Percentiles rank a stretch among this genome's conserved stretches.
These are phyloP conservation scores for Coix lacrymajobi DNA, from an alignment of 176 grass and related monocot species.

Conservation along the genomic window DNA sequence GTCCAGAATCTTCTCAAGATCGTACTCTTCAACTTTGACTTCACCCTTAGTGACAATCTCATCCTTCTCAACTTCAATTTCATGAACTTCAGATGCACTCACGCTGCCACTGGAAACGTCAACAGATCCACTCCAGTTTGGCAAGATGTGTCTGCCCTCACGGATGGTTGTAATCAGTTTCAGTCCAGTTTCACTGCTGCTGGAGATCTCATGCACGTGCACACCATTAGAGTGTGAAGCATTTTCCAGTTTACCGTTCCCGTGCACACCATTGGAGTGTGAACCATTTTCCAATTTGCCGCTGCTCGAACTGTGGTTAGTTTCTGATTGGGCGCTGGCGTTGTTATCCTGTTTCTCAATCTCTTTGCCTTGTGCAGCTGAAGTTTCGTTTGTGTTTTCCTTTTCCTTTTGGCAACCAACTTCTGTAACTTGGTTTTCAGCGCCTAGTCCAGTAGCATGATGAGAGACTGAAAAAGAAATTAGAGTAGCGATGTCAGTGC, in stretches of 20 bases:
- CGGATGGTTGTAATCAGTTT: conserved; percentile 13
- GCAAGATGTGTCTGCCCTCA: neutral
- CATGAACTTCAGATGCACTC: conserved; percentile 6
- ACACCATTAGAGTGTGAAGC: conserved; percentile 31
- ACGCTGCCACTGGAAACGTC: neutral
- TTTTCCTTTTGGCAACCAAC: neutral
- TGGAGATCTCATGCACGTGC: conserved; percentile 15
- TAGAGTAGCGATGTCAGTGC: neutral
- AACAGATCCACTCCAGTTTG: neutral
- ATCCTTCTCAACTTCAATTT: conserved; percentile 23
- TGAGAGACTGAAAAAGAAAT: conserved; percentile 35
- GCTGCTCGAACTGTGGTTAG: neutral
- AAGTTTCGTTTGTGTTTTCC: neutral
- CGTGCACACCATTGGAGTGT: conserved; percentile 24
- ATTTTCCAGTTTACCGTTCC: conserved; percentile 20
- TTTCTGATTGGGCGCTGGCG: conserved; percentile 4
- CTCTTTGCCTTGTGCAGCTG: neutral
- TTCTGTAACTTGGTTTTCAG: neutral
- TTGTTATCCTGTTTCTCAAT: conserved; percentile 8
- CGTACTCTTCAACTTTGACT: conserved; percentile 39
- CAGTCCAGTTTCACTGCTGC: neutral
- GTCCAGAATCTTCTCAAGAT: conserved; percentile 66
- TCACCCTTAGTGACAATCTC: neutral
- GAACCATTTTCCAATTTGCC: conserved; percentile 30
- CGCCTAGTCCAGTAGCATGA: neutral